Evolutionary conservation across 177 flowering plant genomes (phyloP).

Genomic region (Vitis hybrid): DNA sequence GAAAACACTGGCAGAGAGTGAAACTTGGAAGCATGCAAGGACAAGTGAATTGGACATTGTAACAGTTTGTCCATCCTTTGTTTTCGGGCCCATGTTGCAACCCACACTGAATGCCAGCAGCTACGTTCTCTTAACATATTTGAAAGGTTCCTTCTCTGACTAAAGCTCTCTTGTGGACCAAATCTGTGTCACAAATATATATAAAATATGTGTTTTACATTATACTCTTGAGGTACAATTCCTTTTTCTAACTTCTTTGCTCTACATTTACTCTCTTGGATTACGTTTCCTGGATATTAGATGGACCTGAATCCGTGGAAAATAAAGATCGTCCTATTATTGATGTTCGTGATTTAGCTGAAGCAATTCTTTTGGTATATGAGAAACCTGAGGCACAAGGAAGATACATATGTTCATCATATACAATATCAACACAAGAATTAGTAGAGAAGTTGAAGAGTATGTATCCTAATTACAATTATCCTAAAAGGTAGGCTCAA

Average conservation of each 20-base stretch:
- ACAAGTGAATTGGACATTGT: constrained; percentile 2
- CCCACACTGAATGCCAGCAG: constrained; percentile 7
- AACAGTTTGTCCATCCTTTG: constrained; percentile 7
- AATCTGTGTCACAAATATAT: no score
- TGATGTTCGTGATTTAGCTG: constrained; percentile 10
- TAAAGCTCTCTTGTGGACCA: no score
- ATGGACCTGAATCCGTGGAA: neutral
- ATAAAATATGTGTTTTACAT: no score
- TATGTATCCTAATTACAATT: constrained; percentile 6
- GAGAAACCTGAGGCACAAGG: constrained; percentile 13
- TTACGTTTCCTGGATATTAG: no score
- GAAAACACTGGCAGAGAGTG: constrained; percentile 9
- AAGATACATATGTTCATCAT: constrained; percentile 5
- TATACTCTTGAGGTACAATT: neutral
- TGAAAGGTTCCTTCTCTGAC: constrained; percentile 1
- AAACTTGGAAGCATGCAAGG: constrained; percentile 5
- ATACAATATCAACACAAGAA: neutral
- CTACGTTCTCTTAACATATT: neutral
- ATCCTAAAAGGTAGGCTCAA: neutral
- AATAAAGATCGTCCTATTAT: neutral
- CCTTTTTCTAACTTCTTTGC: neutral
- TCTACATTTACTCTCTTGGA: no score
- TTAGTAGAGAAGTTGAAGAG: constrained; percentile 8
- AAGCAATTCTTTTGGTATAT: constrained; percentile 2
- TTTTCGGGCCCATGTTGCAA: constrained; percentile 13